Evolutionary conservation across 1,139 yeast species (phyloP).

Genomic region (Diutina neorugosa): DNA sequence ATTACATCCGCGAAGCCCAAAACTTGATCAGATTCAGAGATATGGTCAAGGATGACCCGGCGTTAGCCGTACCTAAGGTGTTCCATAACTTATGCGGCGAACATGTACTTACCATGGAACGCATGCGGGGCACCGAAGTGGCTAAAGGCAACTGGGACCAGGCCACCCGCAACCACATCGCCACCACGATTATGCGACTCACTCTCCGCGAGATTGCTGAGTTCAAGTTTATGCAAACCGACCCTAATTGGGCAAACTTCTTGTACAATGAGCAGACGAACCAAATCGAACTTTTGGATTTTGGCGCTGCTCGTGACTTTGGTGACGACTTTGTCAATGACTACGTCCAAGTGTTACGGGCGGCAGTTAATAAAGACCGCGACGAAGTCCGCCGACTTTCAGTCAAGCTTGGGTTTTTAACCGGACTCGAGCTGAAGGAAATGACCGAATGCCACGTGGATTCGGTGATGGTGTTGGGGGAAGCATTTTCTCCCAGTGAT

Average conservation of each 20-base stretch:
- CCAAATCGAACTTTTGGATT: constrained; percentile 77
- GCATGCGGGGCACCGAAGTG: constrained; percentile 73
- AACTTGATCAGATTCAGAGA: constrained; percentile 60
- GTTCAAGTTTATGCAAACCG: constrained; percentile 93
- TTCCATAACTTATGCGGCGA: constrained; percentile 68
- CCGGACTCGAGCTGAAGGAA: constrained; percentile 77
- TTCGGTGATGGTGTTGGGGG: constrained; percentile 83
- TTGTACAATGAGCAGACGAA: constrained; percentile 55
- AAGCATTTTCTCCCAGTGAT: constrained; percentile 62
- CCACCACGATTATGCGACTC: constrained; percentile 75
- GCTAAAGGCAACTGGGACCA: constrained; percentile 70
- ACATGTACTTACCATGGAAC: constrained; percentile 83
- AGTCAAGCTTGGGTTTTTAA: constrained; percentile 69
- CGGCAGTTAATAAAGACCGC: constrained; percentile 65
- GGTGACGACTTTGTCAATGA: constrained; percentile 52
- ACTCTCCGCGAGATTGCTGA: constrained; percentile 76
- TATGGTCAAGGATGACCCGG: constrained; percentile 51
- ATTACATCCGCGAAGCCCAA: constrained; percentile 81
- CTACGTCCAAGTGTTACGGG: constrained; percentile 63
- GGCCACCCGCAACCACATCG: constrained; percentile 66
- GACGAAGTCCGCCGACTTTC: constrained; percentile 55
- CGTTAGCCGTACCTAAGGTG: constrained; percentile 72
- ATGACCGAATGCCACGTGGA: constrained; percentile 92
- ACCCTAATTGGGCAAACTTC: constrained; percentile 98
- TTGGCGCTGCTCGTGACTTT: constrained; percentile 88